phyloP scores from a whole-genome alignment of 805 yeast species.

The Kregervanrija delftensis region DNA sequence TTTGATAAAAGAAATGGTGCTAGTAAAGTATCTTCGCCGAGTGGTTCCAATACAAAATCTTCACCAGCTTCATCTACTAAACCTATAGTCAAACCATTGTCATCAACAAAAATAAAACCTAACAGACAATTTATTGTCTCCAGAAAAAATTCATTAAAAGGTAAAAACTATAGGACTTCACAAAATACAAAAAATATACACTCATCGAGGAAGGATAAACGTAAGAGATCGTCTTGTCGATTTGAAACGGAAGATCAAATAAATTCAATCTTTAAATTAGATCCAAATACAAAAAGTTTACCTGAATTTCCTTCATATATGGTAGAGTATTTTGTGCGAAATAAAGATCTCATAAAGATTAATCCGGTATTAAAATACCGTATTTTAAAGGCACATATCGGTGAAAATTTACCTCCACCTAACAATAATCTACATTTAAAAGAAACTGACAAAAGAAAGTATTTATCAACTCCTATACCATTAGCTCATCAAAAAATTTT shows the following conservation, averaged over 20 bases:
- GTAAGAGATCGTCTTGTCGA: conserved; percentile 1
- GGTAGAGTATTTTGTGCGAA: conserved; percentile 11
- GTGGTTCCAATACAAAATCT: too few relatives aligned
- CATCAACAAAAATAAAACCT: not conserved
- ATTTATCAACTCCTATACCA: conserved; percentile 7
- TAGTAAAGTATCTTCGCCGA: too few relatives aligned
- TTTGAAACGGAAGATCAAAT: conserved; percentile 5
- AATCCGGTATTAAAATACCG: conserved; percentile 8
- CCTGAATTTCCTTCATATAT: conserved; percentile 10
- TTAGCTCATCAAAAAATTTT: not conserved
- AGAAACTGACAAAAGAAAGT: conserved; percentile 2
- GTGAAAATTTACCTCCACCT: not conserved
- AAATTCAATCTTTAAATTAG: conserved; percentile 7
- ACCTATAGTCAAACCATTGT: conserved; percentile 1
- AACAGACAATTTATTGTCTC: conserved; percentile 6
- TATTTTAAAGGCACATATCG: conserved; percentile 8
- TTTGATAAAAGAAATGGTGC: too few relatives aligned
- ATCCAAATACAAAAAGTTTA: conserved; percentile 1
- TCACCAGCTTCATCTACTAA: not conserved
- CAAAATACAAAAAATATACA: not conserved
- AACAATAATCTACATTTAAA: not conserved
- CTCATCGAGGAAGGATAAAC: conserved; percentile 1
- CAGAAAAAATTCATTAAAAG: conserved; percentile 7
- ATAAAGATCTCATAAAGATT: conserved; percentile 7
- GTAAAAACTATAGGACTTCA: conserved; percentile 3